A percentile compares a stretch with the other conserved stretches of the same genome.
phyloP scores from a whole-genome alignment of 2,329 filamentous ascomycete species.

The Davidsoniella virescens region DNA sequence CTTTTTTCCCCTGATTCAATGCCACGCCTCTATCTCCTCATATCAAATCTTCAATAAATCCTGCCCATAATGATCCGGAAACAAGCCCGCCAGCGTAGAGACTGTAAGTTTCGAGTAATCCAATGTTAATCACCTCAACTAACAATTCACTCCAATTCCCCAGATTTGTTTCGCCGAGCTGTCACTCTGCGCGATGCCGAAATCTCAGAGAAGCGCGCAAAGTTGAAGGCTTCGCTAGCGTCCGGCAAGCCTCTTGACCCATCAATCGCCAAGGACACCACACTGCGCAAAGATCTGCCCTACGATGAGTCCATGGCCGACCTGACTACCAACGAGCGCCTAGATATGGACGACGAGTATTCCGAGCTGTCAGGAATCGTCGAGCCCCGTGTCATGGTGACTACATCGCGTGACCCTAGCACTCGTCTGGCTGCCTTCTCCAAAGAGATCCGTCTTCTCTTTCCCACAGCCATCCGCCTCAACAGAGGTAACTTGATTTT shows the following conservation, averaged over 20 bases:
- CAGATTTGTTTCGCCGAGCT: conserved; percentile 70
- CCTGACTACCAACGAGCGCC: conserved; percentile 46
- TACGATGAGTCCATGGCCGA: conserved; percentile 76
- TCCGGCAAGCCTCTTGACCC: conserved; percentile 75
- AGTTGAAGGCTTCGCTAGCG: conserved; percentile 72
- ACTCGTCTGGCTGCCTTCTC: conserved; percentile 75
- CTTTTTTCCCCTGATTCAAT: neutral
- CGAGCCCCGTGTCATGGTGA: conserved; percentile 71
- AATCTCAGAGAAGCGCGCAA: conserved; percentile 77
- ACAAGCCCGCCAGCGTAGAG: conserved; percentile 26
- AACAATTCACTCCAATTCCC: neutral
- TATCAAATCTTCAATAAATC: neutral
- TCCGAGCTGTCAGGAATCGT: conserved; percentile 77
- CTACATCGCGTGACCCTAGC: conserved; percentile 77
- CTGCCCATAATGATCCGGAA: conserved; percentile 18
- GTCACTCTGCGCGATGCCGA: conserved; percentile 80
- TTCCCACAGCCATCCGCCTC: conserved; percentile 72
- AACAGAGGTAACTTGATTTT: conserved; percentile 86
- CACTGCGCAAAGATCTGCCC: conserved; percentile 72
- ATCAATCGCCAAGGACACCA: conserved; percentile 70
- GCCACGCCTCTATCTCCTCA: neutral
- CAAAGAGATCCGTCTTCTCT: conserved; percentile 72
- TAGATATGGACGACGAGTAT: conserved; percentile 80
- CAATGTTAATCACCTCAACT: neutral
- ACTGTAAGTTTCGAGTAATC: conserved; percentile 18